A percentile compares a stretch with the other conserved stretches of the same genome.
phyloP scores from a whole-genome alignment of 2,329 filamentous ascomycete genomes.

The Fonsecaea nubica region DNA sequence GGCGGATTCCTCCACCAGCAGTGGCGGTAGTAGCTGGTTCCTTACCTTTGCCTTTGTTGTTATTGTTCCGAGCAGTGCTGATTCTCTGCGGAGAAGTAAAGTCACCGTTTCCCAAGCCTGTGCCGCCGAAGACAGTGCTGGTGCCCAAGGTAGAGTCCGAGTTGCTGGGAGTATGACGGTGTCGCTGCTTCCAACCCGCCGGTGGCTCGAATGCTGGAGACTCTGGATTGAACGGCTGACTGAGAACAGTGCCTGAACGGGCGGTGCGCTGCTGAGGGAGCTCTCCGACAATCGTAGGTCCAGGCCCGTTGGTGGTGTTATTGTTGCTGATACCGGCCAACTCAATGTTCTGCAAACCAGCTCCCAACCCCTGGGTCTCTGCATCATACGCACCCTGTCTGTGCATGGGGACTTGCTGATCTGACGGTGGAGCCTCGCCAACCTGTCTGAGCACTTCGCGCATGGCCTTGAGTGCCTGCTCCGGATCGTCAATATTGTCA shows the following conservation, averaged over 20 bases:
- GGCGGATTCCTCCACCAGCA: slow-evolving; percentile 6
- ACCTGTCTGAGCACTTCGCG: slow-evolving; percentile 3
- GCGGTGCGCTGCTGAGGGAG: not conserved
- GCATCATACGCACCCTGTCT: not conserved
- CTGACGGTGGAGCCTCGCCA: slow-evolving; percentile 2
- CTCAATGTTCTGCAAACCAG: not conserved
- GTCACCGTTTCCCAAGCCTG: slow-evolving; percentile 26
- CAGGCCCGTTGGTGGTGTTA: not conserved
- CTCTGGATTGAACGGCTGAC: slow-evolving; percentile 3
- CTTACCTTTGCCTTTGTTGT: slow-evolving; percentile 10
- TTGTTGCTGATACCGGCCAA: not conserved
- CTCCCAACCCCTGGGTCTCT: slow-evolving; percentile 5
- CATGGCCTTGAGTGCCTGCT: slow-evolving; percentile 8
- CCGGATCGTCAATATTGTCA: slow-evolving; percentile 17
- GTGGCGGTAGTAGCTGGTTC: slow-evolving; percentile 6
- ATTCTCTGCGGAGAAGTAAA: slow-evolving; percentile 26
- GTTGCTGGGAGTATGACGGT: not conserved
- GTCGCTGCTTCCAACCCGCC: not conserved
- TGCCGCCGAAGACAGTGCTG: slow-evolving; percentile 12
- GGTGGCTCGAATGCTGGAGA: slow-evolving; percentile 4
- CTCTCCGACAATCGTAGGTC: not conserved
- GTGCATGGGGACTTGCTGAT: not conserved
- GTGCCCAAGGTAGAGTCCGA: slow-evolving; percentile 3
- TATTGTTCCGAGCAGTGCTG: slow-evolving; percentile 19
- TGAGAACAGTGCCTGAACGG: not conserved